Conservation (phyloP, 306 rosid genomes). For the Hippophae gyantsensis region DNA sequence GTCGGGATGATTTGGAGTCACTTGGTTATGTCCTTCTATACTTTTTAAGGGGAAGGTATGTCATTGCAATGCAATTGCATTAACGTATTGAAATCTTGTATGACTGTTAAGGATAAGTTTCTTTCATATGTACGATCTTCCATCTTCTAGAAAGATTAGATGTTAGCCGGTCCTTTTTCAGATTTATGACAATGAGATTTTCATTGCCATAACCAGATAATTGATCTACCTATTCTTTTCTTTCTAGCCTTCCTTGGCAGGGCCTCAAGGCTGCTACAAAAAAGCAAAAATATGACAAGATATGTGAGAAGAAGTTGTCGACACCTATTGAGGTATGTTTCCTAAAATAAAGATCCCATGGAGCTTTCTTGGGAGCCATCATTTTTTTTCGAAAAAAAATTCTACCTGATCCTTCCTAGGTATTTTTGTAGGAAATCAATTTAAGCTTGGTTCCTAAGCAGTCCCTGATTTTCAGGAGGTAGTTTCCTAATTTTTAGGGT, state of each 20-base stretch:
- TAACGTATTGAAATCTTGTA: background rate
- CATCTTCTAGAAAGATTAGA: too few species aligned
- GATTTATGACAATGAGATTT: too few species aligned
- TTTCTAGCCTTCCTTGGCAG: conserved; percentile 95
- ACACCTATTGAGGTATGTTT: conserved; percentile 87
- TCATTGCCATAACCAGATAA: too few species aligned
- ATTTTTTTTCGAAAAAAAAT: too few species aligned
- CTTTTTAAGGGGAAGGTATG: conserved; percentile 91
- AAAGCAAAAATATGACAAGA: conserved; percentile 95
- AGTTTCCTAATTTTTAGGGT: too few species aligned
- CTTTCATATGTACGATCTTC: too few species aligned
- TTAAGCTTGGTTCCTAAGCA: too few species aligned
- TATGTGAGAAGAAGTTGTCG: conserved; percentile 89
- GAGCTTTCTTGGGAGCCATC: too few species aligned
- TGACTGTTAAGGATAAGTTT: too few species aligned
- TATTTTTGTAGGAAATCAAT: too few species aligned
- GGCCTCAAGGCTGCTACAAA: conserved; percentile 95
- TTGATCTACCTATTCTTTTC: conserved; percentile 11
- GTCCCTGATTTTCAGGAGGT: too few species aligned
- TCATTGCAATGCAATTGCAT: conserved; percentile 4
- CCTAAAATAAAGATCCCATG: background rate
- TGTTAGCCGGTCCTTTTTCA: background rate
- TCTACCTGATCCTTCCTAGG: too few species aligned
- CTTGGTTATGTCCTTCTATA: conserved; percentile 92
- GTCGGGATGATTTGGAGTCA: conserved; percentile 97